Evolutionary conservation across 2,329 filamentous ascomycete genomes (phyloP).

Genomic region (Clonostachys chloroleuca): DNA sequence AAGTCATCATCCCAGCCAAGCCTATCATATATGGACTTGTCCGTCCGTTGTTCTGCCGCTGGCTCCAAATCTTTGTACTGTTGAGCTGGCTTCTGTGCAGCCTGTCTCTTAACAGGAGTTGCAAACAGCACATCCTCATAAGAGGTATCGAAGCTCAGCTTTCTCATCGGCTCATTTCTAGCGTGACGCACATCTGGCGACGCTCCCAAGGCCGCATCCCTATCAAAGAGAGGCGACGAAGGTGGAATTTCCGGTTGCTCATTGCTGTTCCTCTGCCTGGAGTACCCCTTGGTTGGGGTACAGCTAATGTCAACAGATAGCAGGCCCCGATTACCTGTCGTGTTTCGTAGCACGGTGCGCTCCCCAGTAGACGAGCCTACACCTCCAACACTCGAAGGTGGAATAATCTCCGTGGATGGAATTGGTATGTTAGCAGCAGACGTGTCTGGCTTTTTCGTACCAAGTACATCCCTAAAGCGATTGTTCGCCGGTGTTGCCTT

Average conservation of each 20-base stretch:
- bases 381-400: constrained; percentile 29
- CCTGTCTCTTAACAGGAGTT: no score
- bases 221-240: constrained; percentile 26
- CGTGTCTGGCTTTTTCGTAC: constrained; percentile 14
- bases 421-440: constrained; percentile 4
- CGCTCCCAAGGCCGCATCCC: constrained; percentile 9
- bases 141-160: no score
- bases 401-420: constrained; percentile 18
- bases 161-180: neutral
- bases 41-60: no score
- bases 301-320: constrained; percentile 16
- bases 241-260: constrained; percentile 21
- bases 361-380: constrained; percentile 23
- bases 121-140: no score
- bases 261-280: constrained; percentile 1
- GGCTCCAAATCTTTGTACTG: constrained; percentile 6
- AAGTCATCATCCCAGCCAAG: constrained; percentile 57
- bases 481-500: constrained; percentile 54
- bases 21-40: constrained; percentile 43
- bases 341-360: constrained; percentile 14
- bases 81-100: constrained; percentile 15
- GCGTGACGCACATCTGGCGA: constrained; percentile 6
- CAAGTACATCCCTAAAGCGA: constrained; percentile 47
- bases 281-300: constrained; percentile 17
- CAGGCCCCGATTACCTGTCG: neutral